A percentile compares a stretch with the other conserved stretches of the same genome.
phyloP scores from a whole-genome alignment of 2,329 filamentous ascomycete species.

The Pestalotiopsis sp. region DNA sequence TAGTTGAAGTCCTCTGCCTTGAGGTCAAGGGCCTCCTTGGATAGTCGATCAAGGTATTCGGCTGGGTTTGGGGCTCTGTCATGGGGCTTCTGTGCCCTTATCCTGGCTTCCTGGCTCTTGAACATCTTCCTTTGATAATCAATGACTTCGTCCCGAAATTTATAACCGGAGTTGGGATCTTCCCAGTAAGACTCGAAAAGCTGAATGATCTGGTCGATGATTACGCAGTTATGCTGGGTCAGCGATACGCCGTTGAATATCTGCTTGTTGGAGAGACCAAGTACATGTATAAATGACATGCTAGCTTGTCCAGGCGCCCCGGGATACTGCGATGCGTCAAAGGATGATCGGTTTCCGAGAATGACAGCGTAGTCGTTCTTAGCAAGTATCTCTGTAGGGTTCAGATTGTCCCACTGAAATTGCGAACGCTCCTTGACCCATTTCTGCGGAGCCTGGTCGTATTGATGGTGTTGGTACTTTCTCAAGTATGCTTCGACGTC shows the following conservation, averaged over 20 bases:
- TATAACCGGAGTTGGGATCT: not conserved
- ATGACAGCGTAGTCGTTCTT: slow-evolving; percentile 12
- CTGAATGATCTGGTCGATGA: slow-evolving; percentile 20
- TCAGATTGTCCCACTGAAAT: not conserved
- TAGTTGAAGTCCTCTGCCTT: slow-evolving; percentile 20
- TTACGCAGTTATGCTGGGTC: not conserved
- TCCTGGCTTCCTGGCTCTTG: not conserved
- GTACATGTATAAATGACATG: slow-evolving; percentile 26
- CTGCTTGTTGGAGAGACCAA: slow-evolving; percentile 18
- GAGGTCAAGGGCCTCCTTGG: slow-evolving; percentile 8
- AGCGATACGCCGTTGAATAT: slow-evolving; percentile 27
- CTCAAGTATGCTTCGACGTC: not conserved
- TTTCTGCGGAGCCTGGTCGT: not conserved
- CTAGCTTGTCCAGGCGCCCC: slow-evolving; percentile 9
- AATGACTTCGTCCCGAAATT: slow-evolving; percentile 12
- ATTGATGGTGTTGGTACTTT: not conserved
- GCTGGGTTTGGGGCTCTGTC: not conserved
- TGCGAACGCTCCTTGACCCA: not conserved
- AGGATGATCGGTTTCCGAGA: slow-evolving; percentile 21
- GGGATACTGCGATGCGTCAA: slow-evolving; percentile 20
- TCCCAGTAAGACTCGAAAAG: slow-evolving; percentile 18
- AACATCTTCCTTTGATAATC: slow-evolving; percentile 14
- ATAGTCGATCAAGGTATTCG: slow-evolving; percentile 3
- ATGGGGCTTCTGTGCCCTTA: no score
- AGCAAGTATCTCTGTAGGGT: not conserved